A percentile compares a stretch with the other conserved stretches of the same genome.
Evolutionary conservation across 192 early-diverging fungal species (phyloP).

Genomic region (Linnemannia elongata): DNA sequence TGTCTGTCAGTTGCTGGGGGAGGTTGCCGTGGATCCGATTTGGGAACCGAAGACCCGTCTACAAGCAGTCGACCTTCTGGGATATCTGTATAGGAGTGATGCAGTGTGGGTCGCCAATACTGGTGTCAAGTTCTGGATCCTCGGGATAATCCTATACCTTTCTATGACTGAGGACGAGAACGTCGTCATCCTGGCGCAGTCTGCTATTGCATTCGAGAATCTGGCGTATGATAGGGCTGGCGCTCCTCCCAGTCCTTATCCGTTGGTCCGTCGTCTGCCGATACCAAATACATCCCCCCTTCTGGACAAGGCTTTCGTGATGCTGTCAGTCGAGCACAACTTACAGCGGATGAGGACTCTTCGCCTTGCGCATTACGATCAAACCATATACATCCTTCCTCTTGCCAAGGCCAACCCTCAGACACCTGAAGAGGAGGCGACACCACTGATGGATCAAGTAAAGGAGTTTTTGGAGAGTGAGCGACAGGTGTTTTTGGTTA

Average conservation of each 20-base stretch:
- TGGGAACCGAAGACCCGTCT: not conserved
- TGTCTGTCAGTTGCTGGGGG: not conserved
- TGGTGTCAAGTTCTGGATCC: not conserved
- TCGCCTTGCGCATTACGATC: constrained; percentile 3
- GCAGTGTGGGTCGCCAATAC: no score
- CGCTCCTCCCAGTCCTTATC: not conserved
- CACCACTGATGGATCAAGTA: not conserved
- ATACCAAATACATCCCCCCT: not conserved
- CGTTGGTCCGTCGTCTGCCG: not conserved
- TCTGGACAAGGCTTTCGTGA: not conserved
- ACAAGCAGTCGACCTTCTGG: not conserved
- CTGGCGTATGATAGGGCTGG: not conserved
- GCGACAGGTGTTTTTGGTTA: not conserved
- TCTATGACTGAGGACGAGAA: not conserved
- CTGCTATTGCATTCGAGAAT: not conserved
- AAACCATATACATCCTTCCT: not conserved
- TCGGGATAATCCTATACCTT: not conserved
- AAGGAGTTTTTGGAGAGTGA: not conserved
- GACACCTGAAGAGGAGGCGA: not conserved
- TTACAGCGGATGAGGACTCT: constrained; percentile 1
- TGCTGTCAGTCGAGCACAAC: not conserved
- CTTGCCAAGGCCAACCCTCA: not conserved
- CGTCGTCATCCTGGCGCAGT: not conserved
- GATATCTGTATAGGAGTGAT: not conserved
- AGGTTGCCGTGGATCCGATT: not conserved